A percentile compares a stretch with the other conserved stretches of the same genome.
Evolutionary conservation across 495 filamentous ascomycete species (phyloP).

Genomic region (Neurospora sp.): DNA sequence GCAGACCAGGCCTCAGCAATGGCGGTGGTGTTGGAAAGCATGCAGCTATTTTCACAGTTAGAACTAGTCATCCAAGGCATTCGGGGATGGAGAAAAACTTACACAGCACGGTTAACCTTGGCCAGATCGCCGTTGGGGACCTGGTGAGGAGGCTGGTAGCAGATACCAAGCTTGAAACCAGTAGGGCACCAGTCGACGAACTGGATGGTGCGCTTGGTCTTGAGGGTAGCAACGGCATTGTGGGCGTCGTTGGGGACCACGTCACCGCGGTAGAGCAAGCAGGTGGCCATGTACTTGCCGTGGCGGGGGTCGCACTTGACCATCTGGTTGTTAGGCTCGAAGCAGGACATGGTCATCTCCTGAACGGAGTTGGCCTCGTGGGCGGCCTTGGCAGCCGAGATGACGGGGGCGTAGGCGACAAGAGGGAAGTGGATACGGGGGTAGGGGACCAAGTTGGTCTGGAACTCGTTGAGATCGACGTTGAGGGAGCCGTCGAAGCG

Average conservation of each 20-base stretch:
- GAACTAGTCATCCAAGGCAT: slow-evolving; percentile 10
- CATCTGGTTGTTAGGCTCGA: slow-evolving; percentile 83
- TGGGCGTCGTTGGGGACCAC: slow-evolving; percentile 94
- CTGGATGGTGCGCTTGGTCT: slow-evolving; percentile 98
- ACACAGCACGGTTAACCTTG: slow-evolving; percentile 95
- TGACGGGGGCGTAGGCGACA: slow-evolving; percentile 88
- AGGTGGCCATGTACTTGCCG: slow-evolving; percentile 99
- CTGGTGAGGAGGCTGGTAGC: slow-evolving; percentile 92
- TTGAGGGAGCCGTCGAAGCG: slow-evolving; percentile 98
- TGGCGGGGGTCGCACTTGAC: slow-evolving; percentile 98
- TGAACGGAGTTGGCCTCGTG: slow-evolving; percentile 90
- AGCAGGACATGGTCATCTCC: slow-evolving; percentile 85
- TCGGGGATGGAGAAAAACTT: slow-evolving; percentile 33
- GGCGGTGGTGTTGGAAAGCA: slow-evolving; percentile 98
- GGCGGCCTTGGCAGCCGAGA: slow-evolving; percentile 85
- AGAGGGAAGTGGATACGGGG: slow-evolving; percentile 99
- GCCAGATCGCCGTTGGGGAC: slow-evolving; percentile 95
- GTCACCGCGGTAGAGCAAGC: slow-evolving; percentile 94
- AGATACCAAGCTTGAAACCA: slow-evolving; percentile 99
- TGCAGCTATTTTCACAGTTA: slow-evolving; percentile 52
- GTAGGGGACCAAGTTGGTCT: slow-evolving; percentile 98
- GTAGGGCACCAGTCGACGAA: slow-evolving; percentile 99
- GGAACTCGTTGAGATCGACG: slow-evolving; percentile 99
- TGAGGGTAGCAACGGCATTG: slow-evolving; percentile 82
- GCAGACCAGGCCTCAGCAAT: slow-evolving; percentile 98